Percentiles rank a stretch among this genome's conserved stretches.
Evolutionary conservation across 2,329 filamentous ascomycete species (phyloP).

Genomic region (Epichloe brachyelytri): DNA sequence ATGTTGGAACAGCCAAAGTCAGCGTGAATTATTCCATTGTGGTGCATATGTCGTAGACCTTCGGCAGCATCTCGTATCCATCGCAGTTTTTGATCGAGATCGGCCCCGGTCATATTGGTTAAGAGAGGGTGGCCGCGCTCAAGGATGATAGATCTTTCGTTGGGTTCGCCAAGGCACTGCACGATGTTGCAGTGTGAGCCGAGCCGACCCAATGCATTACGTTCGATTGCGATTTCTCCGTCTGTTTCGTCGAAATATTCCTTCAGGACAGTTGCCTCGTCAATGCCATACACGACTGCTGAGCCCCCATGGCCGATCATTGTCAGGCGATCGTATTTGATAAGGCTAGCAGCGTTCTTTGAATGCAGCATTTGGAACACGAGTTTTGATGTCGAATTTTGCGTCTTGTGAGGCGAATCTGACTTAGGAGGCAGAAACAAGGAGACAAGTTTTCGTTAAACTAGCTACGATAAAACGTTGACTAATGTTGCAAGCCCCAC

Average conservation of each 20-base stretch:
- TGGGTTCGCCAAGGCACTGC: neutral
- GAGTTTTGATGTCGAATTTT: too few relatives aligned
- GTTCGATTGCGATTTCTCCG: constrained; percentile 1
- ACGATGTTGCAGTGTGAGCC: constrained; percentile 4
- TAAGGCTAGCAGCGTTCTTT: neutral
- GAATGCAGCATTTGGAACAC: neutral
- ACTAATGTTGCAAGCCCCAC: too few relatives aligned
- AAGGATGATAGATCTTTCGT: constrained; percentile 3
- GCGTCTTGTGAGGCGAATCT: too few relatives aligned
- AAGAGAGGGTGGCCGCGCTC: constrained; percentile 3
- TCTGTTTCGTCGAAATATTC: constrained; percentile 4
- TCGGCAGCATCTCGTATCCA: constrained; percentile 1
- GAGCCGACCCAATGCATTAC: constrained; percentile 3
- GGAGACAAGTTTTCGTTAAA: too few relatives aligned
- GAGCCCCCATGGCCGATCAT: constrained; percentile 2
- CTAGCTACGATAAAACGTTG: too few relatives aligned
- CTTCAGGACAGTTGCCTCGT: constrained; percentile 4
- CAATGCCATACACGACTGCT: constrained; percentile 5
- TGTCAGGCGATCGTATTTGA: neutral
- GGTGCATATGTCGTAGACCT: constrained; percentile 3
- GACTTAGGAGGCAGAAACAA: too few relatives aligned
- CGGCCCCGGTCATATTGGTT: neutral
- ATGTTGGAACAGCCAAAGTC: constrained; percentile 6
- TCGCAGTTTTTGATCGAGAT: constrained; percentile 2
- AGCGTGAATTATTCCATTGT: constrained; percentile 4